These are phyloP conservation scores for Wilcoxina mikolae DNA, from an alignment of 495 filamentous ascomycete genomes.

Conservation along the genomic window DNA sequence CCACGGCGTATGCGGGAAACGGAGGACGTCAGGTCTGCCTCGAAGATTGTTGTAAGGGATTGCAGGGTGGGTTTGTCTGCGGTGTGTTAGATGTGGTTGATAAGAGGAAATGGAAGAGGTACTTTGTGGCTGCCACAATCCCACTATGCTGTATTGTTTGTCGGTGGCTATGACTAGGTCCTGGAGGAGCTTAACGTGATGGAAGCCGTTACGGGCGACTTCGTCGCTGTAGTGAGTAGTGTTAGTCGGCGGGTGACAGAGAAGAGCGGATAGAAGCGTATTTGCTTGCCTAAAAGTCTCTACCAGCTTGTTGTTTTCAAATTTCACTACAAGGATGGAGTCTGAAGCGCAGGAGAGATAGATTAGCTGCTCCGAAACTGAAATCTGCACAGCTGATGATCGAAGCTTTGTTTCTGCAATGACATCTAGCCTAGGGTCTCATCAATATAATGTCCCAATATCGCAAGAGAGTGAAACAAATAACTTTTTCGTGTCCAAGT, in stretches of 20 bases:
- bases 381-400: conserved; percentile 26
- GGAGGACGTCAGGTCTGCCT: conserved; percentile 24
- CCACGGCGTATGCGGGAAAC: conserved; percentile 25
- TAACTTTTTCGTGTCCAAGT: conserved; percentile 16
- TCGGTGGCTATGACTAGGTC: conserved; percentile 25
- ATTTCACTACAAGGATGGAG: conserved; percentile 25
- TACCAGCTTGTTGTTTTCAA: conserved; percentile 15
- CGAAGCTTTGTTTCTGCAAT: conserved; percentile 19
- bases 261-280: background rate
- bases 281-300: conserved; percentile 19
- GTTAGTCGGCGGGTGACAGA: background rate
- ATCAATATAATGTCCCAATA: background rate
- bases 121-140: conserved; percentile 26
- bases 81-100: conserved; percentile 3
- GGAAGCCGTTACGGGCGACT: conserved; percentile 25
- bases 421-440: conserved; percentile 21
- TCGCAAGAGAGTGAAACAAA: background rate
- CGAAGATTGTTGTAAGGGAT: conserved; percentile 21
- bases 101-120: background rate
- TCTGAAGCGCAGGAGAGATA: conserved; percentile 24
- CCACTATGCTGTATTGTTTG: conserved; percentile 25
- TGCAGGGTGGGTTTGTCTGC: conserved; percentile 16
- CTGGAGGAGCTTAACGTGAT: conserved; percentile 18
- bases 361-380: conserved; percentile 26
- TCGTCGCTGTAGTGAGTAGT: conserved; percentile 17